A percentile compares a stretch with the other conserved stretches of the same genome.
Evolutionary conservation across 108 stramenopile species (phyloP).

Genomic region (Craspedostauros australis): DNA sequence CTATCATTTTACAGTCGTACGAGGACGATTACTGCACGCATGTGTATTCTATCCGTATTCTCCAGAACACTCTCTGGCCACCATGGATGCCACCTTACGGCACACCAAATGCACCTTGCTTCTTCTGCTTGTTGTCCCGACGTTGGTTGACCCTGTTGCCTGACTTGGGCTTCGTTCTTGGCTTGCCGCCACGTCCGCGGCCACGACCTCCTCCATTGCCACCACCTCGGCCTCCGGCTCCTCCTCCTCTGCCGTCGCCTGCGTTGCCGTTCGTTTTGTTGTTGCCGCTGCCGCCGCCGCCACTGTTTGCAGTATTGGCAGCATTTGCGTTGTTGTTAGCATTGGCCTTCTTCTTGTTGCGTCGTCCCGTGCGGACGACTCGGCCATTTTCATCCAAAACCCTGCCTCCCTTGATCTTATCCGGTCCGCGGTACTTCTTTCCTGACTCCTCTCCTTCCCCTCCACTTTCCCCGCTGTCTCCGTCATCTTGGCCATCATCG

Average conservation of each 20-base stretch:
- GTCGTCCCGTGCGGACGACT: conserved; percentile 38
- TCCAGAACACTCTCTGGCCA: too few species aligned
- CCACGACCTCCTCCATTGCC: background rate
- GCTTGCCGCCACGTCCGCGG: conserved; percentile 7
- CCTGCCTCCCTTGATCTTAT: conserved; percentile 80
- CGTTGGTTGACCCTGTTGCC: conserved; percentile 27
- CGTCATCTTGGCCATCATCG: conserved; percentile 3
- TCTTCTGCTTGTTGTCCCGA: conserved; percentile 24
- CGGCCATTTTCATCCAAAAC: conserved; percentile 72
- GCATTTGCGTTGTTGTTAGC: conserved; percentile 23
- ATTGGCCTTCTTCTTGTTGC: conserved; percentile 24
- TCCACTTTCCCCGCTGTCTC: background rate
- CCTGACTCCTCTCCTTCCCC: conserved; percentile 18
- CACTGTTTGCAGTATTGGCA: too few species aligned
- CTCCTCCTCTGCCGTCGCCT: background rate
- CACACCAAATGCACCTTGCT: conserved; percentile 27
- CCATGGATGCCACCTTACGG: too few species aligned
- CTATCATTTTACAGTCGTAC: too few species aligned
- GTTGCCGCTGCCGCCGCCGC: conserved; percentile 1
- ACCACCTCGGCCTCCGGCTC: background rate
- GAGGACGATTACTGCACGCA: too few species aligned
- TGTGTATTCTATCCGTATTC: too few species aligned
- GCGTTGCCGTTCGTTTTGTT: conserved; percentile 4
- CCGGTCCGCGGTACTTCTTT: conserved; percentile 69
- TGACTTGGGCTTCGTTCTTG: conserved; percentile 32